phyloP scores from a whole-genome alignment of 2,329 filamentous ascomycete species.

The Clathrospora elynae region DNA sequence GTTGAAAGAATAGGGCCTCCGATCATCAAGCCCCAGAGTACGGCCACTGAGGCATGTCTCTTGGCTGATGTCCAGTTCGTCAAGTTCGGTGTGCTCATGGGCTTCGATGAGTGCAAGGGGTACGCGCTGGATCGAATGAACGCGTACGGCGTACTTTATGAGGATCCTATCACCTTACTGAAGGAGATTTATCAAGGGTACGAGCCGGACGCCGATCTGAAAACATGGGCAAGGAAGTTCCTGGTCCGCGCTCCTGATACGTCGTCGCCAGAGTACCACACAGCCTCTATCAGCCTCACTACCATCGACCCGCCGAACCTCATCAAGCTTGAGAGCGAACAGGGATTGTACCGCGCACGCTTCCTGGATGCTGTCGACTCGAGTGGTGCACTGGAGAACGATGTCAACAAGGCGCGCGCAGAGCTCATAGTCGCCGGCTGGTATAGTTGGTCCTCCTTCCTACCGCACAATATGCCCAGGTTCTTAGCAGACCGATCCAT shows the following conservation, averaged over 20 bases:
- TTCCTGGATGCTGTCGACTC: constrained; percentile 23
- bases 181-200: constrained; percentile 40
- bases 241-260: constrained; percentile 15
- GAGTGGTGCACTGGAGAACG: constrained; percentile 28
- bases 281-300: background rate
- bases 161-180: constrained; percentile 47
- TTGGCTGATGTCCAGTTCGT: constrained; percentile 35
- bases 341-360: constrained; percentile 15
- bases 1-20: constrained; percentile 26
- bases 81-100: constrained; percentile 42
- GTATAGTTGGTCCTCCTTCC: constrained; percentile 5
- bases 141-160: constrained; percentile 33
- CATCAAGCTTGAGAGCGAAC: constrained; percentile 29
- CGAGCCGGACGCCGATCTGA: constrained; percentile 31
- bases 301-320: constrained; percentile 26
- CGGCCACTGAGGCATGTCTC: constrained; percentile 16
- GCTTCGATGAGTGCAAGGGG: constrained; percentile 46
- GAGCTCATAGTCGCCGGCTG: constrained; percentile 15
- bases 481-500: background rate
- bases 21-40: constrained; percentile 25
- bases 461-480: background rate
- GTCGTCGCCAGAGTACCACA: background rate
- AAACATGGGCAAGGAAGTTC: constrained; percentile 31
- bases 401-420: constrained; percentile 29
- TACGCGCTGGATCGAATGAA: constrained; percentile 45